phyloP scores from a whole-genome alignment of 805 yeast genomes.

The Kodamaea lidongshanica region DNA sequence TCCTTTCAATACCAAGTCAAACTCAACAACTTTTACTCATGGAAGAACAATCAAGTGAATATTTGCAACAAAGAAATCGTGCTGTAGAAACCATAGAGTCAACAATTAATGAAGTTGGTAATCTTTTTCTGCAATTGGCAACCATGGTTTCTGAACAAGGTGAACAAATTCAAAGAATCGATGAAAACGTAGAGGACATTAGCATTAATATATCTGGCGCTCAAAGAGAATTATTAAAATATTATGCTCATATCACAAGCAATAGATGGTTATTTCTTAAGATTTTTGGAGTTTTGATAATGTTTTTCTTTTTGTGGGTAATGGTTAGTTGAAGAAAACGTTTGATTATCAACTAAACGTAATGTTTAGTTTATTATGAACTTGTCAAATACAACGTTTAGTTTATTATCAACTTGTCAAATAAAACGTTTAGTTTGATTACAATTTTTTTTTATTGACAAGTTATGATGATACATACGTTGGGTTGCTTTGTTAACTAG shows the following conservation, averaged over 20 bases:
- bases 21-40: conserved; percentile 69
- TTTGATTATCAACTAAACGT: not conserved
- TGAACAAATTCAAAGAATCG: conserved; percentile 91
- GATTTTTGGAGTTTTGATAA: conserved; percentile 79
- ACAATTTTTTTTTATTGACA: no score
- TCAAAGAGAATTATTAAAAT: conserved; percentile 85
- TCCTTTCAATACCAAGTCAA: conserved; percentile 74
- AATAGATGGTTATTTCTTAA: conserved; percentile 90
- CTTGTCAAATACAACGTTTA: no score
- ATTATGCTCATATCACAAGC: conserved; percentile 78
- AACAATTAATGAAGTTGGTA: conserved; percentile 96
- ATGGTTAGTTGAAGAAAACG: conserved; percentile 48
- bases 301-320: conserved; percentile 74
- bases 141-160: conserved; percentile 98
- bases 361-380: not conserved
- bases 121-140: conserved; percentile 87
- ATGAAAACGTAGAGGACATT: conserved; percentile 90
- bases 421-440: no score
- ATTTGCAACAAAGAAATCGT: conserved; percentile 73
- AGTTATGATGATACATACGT: no score
- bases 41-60: conserved; percentile 69
- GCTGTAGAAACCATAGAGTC: conserved; percentile 96
- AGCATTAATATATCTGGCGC: conserved; percentile 88
- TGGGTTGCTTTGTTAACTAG: no score
- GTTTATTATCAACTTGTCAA: no score